Base-by-base conservation (phyloP, 2,329 filamentous ascomycete species). In the Esteya vermicola region DNA sequence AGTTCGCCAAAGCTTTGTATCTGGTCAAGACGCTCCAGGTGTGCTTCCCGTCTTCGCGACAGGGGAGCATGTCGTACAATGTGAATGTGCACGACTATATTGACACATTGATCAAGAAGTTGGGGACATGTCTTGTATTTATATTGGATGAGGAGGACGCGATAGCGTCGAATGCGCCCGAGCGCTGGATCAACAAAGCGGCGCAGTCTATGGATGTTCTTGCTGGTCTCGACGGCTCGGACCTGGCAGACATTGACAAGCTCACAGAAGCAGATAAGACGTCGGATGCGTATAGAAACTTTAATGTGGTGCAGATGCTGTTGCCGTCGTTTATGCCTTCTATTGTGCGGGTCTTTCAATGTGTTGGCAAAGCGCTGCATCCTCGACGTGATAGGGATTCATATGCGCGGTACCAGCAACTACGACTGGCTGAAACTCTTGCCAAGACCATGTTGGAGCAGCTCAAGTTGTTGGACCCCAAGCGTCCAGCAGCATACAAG, bases 31-130 rank as follows among this genome's bases (percentile, higher is more conserved):
- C 85, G 19, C 67, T 93, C 26, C 78, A 77, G 26, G 72, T 82
- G 42, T 79, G 81, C 43, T 94, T 84, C 54, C 75, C 78, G 37
- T 78, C 74, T 42, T 72, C 74, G 40, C 71, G 85, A 42, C 72
- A 78, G 21, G 68, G 73, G 38, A 64, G 63, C 9, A 71, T 75
- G 23, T 71, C 80, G 10, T 76, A 74, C 40, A 71, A 76, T 21
- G 72, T 93, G 49, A 93, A 93, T 52, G 70, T 93, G 19, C 85
- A 79, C 25, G 89, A 96, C 55, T 79, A 85, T 55, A 93, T 93
- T 54, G 66, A 75, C 33, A 61, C 67, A n/a, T 63, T 95, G 28
- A 70, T 93, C 20, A 72, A 75, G 45, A 76, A 77, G 21, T 69
- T 96, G 26, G 86, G 85, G 4, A 77, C 78, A 20, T 63, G 98